Conservation (phyloP, 2,329 filamentous ascomycete species). For the Colletotrichum chlorophyti region DNA sequence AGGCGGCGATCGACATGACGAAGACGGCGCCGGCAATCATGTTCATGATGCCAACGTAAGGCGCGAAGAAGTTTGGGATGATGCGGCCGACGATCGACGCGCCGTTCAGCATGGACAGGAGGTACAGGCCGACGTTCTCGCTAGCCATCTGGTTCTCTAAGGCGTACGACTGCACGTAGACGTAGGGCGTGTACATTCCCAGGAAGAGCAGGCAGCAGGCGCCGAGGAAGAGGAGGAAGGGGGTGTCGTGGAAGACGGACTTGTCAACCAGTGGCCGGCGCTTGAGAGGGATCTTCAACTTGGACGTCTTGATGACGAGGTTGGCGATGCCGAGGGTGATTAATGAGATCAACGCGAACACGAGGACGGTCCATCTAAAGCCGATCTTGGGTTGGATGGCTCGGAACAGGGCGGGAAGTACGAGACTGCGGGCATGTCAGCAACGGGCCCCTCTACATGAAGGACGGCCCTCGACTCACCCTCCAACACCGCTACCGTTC, state of each 20-base stretch:
- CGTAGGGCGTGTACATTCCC: conserved; percentile 55
- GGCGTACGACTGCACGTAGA: conserved; percentile 50
- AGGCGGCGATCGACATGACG: conserved; percentile 31
- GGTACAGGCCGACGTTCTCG: conserved; percentile 43
- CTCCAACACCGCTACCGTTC: conserved; percentile 39
- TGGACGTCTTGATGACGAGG: conserved; percentile 23
- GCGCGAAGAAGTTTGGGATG: conserved; percentile 45
- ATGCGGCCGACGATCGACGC: conserved; percentile 53
- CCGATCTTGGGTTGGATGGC: conserved; percentile 17
- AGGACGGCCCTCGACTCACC: neutral
- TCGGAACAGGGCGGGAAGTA: conserved; percentile 18
- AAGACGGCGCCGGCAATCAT: conserved; percentile 20
- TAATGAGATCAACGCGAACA: conserved; percentile 21
- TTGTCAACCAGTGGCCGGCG: conserved; percentile 32
- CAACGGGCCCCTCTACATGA: neutral
- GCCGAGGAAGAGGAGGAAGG: conserved; percentile 44
- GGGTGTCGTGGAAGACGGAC: conserved; percentile 42
- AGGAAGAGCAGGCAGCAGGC: conserved; percentile 49
- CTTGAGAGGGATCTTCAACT: conserved; percentile 13
- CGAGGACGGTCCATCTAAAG: conserved; percentile 19
- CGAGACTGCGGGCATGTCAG: conserved; percentile 4
- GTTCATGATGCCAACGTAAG: conserved; percentile 43
- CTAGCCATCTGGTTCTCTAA: conserved; percentile 42
- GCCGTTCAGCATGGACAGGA: conserved; percentile 52
- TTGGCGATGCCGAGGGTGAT: conserved; percentile 13